Conservation (phyloP, 2,329 filamentous ascomycete species). For the Verticillium zaregamsianum region DNA sequence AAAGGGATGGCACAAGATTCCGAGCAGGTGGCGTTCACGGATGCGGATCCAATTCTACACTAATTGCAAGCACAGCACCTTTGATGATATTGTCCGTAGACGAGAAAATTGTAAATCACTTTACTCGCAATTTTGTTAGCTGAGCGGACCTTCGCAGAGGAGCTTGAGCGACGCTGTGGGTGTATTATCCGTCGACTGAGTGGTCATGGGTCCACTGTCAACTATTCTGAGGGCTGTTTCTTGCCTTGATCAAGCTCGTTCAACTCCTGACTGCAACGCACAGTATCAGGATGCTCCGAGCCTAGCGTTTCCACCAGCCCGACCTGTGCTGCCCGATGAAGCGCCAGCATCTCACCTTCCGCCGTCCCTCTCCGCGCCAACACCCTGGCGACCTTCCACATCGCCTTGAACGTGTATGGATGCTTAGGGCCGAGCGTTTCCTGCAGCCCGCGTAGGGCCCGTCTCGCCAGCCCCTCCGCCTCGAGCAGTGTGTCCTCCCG, state of each 20-base stretch:
- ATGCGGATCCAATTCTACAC: too few species aligned
- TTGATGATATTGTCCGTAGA: too few species aligned
- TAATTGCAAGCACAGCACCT: too few species aligned
- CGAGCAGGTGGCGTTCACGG: too few species aligned
- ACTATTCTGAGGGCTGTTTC: background rate
- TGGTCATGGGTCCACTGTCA: too few species aligned
- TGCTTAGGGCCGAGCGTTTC: background rate
- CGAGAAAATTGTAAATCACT: too few species aligned
- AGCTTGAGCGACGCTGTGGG: too few species aligned
- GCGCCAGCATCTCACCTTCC: background rate
- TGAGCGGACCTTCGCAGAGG: too few species aligned
- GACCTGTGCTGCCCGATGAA: background rate
- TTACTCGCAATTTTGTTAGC: too few species aligned
- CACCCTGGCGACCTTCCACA: background rate
- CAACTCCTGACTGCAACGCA: background rate
- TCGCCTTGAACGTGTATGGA: slow-evolving; percentile 1
- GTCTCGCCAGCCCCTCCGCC: background rate
- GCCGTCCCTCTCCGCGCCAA: background rate
- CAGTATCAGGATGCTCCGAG: background rate
- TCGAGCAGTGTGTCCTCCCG: background rate
- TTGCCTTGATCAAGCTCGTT: background rate
- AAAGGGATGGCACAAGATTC: too few species aligned
- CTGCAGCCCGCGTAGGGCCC: background rate
- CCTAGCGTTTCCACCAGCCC: background rate
- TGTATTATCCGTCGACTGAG: too few species aligned